Conservation (phyloP, 257 asterid species). For the Verbena officinalis region DNA sequence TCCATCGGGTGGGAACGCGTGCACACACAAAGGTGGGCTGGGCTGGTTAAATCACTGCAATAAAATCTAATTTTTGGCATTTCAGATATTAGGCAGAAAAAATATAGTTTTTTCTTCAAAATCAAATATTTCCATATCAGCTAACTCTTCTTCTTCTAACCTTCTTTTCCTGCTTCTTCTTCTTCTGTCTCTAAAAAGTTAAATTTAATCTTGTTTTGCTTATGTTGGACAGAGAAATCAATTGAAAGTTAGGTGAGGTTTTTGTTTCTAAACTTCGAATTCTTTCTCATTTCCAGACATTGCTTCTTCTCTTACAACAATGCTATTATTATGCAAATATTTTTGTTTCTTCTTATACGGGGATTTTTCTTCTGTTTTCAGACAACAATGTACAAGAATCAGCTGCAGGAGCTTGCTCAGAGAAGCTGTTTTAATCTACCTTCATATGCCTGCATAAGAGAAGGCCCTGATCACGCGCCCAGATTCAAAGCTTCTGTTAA, state of each 20-base stretch:
- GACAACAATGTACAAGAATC: slow-evolving; percentile 51
- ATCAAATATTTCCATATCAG: slow-evolving; percentile 24
- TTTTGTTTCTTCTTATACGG: not conserved
- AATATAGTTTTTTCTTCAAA: not conserved
- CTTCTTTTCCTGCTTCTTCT: slow-evolving; percentile 15
- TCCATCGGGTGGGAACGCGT: slow-evolving; percentile 10
- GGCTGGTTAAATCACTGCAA: slow-evolving; percentile 5
- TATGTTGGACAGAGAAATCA: slow-evolving; percentile 25
- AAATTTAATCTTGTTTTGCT: slow-evolving; percentile 4
- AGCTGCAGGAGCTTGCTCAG: slow-evolving; percentile 54
- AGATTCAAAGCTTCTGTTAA: slow-evolving; percentile 55
- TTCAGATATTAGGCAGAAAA: slow-evolving; percentile 11
- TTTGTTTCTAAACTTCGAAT: not conserved
- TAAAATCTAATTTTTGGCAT: slow-evolving; percentile 15
- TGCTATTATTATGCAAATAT: slow-evolving; percentile 3
- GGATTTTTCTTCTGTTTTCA: not conserved
- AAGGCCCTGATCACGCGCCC: slow-evolving; percentile 64
- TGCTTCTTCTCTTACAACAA: slow-evolving; percentile 8
- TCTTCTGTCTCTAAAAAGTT: not conserved
- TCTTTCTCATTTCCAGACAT: not conserved
- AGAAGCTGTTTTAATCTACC: slow-evolving; percentile 60
- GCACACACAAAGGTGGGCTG: not conserved
- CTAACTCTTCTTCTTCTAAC: not conserved
- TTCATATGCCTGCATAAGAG: slow-evolving; percentile 42
- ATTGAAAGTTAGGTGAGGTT: slow-evolving; percentile 26